These are phyloP conservation scores for Austroboletus rostrupii DNA, from an alignment of 1,284 basidiomycete genomes.

Conservation along the genomic window DNA sequence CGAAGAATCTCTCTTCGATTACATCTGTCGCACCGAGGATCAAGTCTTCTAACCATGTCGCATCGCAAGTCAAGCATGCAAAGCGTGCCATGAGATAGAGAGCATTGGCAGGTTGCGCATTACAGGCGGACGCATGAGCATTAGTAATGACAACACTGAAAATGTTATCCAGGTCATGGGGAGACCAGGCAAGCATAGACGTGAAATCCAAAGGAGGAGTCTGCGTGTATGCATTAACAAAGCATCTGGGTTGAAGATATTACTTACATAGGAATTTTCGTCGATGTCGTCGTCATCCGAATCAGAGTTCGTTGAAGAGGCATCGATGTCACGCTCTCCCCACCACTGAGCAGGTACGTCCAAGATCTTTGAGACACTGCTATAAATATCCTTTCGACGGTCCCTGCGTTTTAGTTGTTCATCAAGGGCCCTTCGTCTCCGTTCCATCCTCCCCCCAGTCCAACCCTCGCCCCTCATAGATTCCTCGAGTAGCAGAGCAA, in stretches of 20 bases:
- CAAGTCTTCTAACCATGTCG: conserved; percentile 88
- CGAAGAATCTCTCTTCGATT: conserved; percentile 90
- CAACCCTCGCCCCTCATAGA: conserved; percentile 76
- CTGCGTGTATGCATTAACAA: conserved; percentile 33
- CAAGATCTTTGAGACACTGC: conserved; percentile 53
- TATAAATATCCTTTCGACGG: conserved; percentile 48
- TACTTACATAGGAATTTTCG: conserved; percentile 52
- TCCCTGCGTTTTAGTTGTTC: conserved; percentile 54
- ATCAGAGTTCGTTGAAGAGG: conserved; percentile 36
- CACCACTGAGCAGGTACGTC: conserved; percentile 63
- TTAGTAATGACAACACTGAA: conserved; percentile 79
- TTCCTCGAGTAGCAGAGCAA: conserved; percentile 75
- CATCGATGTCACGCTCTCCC: conserved; percentile 42
- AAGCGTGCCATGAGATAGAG: conserved; percentile 85
- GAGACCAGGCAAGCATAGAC: conserved; percentile 89
- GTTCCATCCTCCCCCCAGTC: conserved; percentile 67
- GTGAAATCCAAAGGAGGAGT: conserved; percentile 70
- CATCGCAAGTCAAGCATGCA: conserved; percentile 81
- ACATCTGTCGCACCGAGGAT: conserved; percentile 86
- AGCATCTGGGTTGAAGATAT: conserved; percentile 14
- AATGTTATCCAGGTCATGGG: conserved; percentile 69
- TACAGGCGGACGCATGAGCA: conserved; percentile 60
- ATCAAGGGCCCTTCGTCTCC: conserved; percentile 52
- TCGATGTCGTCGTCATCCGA: conserved; percentile 44
- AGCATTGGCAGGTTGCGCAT: conserved; percentile 78